Base-by-base conservation (phyloP, 1,284 basidiomycete species). In the Hortiboletus rubellus region DNA sequence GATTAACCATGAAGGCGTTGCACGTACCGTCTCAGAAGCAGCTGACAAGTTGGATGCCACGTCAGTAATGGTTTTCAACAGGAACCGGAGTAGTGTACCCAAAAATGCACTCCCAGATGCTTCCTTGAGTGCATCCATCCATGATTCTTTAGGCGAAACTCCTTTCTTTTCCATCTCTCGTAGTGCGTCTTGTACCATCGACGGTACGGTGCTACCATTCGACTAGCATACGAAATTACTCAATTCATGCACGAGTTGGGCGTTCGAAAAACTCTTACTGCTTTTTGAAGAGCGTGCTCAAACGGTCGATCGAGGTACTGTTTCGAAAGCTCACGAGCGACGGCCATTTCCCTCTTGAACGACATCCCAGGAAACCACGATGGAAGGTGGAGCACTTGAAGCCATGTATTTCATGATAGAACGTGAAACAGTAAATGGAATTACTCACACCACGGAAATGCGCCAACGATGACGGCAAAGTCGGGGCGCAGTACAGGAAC, bases 21-120 rank as follows among this genome's bases (percentile, higher is more conserved):
- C 44, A 46, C 49, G 3, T 14, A 61, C 63, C 14, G 51, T 56
- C 27, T 64, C 64, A 15, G 60, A 12, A 10, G 46, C 63, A 41
- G 43, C 63, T 63, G 4, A n/a, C 4, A 22, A 6, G 5, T 14
- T 22, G 15, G 9, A 41, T 12, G 5, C 5, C 5, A 0, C 2
- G 6, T 36, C 4, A 48, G 40, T 7, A 22, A 7, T 14, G 12
- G 8, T 33, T 36, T 17, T n/a, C 4, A 3, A 10, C 2, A 31
- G 27, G 7, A 0, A 7, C 22, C 14, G 2, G 6, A 46, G 17
- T 22, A 7, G 3, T 33, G 0, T 11, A 60, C 62, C 62, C 2
- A 59, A 8, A 42, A 56, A 49, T 1, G 48, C 55, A 1, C 51
- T 62, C 1, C 44, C 60, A 31, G 53, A 27, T 15, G 53, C 50